Conservation (phyloP, 352 stramenopile genomes). For the Globisporangium uncinulatum region DNA sequence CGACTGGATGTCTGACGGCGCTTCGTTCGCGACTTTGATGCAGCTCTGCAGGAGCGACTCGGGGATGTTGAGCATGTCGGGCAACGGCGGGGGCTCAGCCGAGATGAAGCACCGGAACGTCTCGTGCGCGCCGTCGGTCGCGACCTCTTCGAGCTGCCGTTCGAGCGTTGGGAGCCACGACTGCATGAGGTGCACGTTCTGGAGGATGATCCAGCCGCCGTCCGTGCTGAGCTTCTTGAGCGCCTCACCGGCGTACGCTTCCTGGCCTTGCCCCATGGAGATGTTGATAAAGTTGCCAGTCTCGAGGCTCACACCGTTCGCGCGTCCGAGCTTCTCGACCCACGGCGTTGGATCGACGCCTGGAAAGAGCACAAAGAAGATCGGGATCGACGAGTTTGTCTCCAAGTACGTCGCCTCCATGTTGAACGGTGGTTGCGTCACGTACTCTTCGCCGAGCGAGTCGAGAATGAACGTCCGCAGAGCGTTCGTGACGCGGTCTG, state of each 20-base stretch:
- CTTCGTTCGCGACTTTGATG: slow-evolving; percentile 96
- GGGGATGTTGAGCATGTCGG: slow-evolving; percentile 95
- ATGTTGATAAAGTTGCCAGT: slow-evolving; percentile 97
- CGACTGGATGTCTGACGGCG: slow-evolving; percentile 93
- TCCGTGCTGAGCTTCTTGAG: slow-evolving; percentile 88
- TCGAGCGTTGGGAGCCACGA: slow-evolving; percentile 94
- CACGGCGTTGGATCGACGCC: slow-evolving; percentile 93
- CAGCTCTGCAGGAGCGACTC: slow-evolving; percentile 94
- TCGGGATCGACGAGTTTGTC: slow-evolving; percentile 88
- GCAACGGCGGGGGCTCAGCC: slow-evolving; percentile 89
- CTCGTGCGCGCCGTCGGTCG: slow-evolving; percentile 86
- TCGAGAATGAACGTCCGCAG: slow-evolving; percentile 90
- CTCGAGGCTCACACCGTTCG: slow-evolving; percentile 87
- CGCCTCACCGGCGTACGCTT: slow-evolving; percentile 89
- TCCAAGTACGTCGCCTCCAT: slow-evolving; percentile 90
- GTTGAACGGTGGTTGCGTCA: slow-evolving; percentile 91
- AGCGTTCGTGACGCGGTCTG: slow-evolving; percentile 93
- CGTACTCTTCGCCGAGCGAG: slow-evolving; percentile 85
- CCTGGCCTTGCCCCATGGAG: slow-evolving; percentile 90
- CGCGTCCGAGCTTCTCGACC: slow-evolving; percentile 89
- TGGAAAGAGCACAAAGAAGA: slow-evolving; percentile 95
- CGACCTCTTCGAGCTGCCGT: slow-evolving; percentile 88
- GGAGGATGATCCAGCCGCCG: slow-evolving; percentile 94
- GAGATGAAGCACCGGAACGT: slow-evolving; percentile 96
- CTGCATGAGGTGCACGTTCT: slow-evolving; percentile 96